Evolutionary conservation across 176 grass and related monocot genomes (phyloP).

Genomic region (Saccharum spontaneum): DNA sequence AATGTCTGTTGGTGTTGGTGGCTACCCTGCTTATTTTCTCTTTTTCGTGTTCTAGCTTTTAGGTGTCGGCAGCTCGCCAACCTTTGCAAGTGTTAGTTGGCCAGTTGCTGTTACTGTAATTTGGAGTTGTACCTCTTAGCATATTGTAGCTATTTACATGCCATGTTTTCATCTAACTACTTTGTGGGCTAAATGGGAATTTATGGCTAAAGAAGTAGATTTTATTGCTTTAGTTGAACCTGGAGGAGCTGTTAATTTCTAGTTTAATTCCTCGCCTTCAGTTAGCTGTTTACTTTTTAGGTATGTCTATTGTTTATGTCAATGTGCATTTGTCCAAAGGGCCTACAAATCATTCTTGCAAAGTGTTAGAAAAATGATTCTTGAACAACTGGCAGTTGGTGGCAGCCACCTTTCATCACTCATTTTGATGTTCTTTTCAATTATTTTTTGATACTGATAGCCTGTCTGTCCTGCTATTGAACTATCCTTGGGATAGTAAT

Average conservation of each 20-base stretch:
- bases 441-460: slow-evolving; percentile 39
- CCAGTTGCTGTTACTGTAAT: slow-evolving; percentile 32
- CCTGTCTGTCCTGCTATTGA: slow-evolving; percentile 26
- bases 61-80: slow-evolving; percentile 46
- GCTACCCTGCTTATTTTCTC: slow-evolving; percentile 10
- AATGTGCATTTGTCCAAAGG: slow-evolving; percentile 15
- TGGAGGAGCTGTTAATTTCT: slow-evolving; percentile 7
- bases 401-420: slow-evolving; percentile 48
- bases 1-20: slow-evolving; percentile 20
- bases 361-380: slow-evolving; percentile 22
- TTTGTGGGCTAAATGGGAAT: slow-evolving; percentile 11
- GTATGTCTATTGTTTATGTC: slow-evolving; percentile 5
- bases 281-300: background rate
- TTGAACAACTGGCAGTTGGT: slow-evolving; percentile 50
- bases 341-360: slow-evolving; percentile 11
- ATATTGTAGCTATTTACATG: slow-evolving; percentile 7
- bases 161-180: background rate
- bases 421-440: slow-evolving; percentile 40
- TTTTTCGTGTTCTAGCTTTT: slow-evolving; percentile 24
- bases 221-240: slow-evolving; percentile 21
- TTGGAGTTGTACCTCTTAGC: slow-evolving; percentile 1
- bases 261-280: slow-evolving; percentile 12
- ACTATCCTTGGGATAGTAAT: slow-evolving; percentile 8
- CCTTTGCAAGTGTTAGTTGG: slow-evolving; percentile 28
- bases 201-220: background rate